Evolutionary conservation across 495 filamentous ascomycete genomes (phyloP).

Genomic region (Lentithecium fluviatile): DNA sequence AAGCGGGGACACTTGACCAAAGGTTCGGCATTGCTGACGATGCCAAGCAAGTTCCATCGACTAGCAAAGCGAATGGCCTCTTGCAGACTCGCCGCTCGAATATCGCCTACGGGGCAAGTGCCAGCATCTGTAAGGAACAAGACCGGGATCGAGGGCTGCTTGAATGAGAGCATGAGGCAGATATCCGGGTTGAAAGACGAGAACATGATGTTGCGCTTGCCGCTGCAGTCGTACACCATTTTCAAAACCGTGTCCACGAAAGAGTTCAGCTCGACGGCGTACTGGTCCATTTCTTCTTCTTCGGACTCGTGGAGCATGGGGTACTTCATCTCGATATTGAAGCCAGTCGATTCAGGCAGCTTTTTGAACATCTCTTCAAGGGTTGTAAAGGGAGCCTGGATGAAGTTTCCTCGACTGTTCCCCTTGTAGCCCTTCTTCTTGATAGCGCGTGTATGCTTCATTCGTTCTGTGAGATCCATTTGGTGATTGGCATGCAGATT

Average conservation of each 20-base stretch:
- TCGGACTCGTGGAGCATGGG: conserved; percentile 94
- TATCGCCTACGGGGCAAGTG: conserved; percentile 71
- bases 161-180: conserved; percentile 88
- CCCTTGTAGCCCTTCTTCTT: conserved; percentile 93
- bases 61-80: conserved; percentile 93
- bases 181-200: conserved; percentile 96
- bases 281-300: conserved; percentile 96
- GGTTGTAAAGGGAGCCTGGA: conserved; percentile 92
- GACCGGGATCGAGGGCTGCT: conserved; percentile 92
- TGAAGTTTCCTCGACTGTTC: conserved; percentile 88
- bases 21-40: conserved; percentile 81
- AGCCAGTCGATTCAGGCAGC: conserved; percentile 76
- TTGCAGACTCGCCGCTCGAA: conserved; percentile 88
- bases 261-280: conserved; percentile 92
- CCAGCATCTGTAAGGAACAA: conserved; percentile 92
- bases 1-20: conserved; percentile 85
- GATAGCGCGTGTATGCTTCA: conserved; percentile 96
- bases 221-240: conserved; percentile 76
- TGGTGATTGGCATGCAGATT: conserved; percentile 38
- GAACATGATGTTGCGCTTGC: conserved; percentile 84
- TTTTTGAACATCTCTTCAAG: conserved; percentile 88
- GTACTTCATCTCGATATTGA: conserved; percentile 99
- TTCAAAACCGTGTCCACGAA: conserved; percentile 91
- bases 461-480: conserved; percentile 67
- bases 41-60: conserved; percentile 89